Conservation (phyloP, 306 rosid genomes). For the Malus sieversii region DNA sequence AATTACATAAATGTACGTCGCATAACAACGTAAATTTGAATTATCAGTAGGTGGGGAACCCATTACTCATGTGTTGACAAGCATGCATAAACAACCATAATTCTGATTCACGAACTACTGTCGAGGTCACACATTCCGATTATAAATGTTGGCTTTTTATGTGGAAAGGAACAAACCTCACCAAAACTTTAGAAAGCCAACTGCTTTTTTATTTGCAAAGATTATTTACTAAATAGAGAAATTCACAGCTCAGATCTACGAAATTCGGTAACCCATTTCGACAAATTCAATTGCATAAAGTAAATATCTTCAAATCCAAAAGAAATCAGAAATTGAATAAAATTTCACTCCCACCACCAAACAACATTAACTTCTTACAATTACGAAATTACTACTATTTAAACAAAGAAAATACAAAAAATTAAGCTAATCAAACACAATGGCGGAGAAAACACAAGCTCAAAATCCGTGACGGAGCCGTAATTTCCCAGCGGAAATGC, state of each 20-base stretch:
- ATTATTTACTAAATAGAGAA: background rate
- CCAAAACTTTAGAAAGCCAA: background rate
- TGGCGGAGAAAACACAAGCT: background rate
- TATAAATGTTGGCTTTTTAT: background rate
- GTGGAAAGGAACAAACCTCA: too few relatives aligned
- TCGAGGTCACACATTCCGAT: background rate
- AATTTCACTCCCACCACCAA: background rate
- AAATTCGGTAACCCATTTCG: slow-evolving; percentile 19
- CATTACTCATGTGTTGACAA: background rate
- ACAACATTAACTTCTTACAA: background rate
- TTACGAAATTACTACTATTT: background rate
- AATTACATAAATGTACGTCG: background rate
- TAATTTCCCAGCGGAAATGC: background rate
- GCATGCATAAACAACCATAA: background rate
- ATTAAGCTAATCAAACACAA: background rate
- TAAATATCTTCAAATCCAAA: background rate
- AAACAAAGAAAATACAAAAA: background rate
- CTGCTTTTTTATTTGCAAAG: background rate
- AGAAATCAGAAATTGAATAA: background rate
- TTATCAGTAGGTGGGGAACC: background rate
- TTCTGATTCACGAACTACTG: background rate
- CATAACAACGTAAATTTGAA: background rate
- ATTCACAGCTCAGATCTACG: slow-evolving; percentile 37
- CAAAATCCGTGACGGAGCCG: background rate
- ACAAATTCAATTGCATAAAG: slow-evolving; percentile 7